Conservation (phyloP, 1,139 yeast species). For the Geotrichum klebahnii region DNA sequence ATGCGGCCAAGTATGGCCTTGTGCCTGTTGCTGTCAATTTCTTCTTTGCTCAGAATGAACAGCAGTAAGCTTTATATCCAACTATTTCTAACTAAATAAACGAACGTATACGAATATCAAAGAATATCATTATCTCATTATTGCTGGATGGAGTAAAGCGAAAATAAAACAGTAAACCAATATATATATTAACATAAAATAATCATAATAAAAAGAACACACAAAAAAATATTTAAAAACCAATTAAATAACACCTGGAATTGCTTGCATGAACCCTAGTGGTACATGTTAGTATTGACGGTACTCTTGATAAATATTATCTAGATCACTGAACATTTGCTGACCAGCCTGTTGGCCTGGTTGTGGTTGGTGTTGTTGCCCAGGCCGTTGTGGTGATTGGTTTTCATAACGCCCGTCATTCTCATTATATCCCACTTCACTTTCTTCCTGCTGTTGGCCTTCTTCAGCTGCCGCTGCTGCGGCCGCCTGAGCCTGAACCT, state of each 20-base stretch:
- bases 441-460: no score
- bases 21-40: conserved; percentile 73
- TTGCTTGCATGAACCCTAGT: not conserved
- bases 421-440: no score
- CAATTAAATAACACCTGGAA: not conserved
- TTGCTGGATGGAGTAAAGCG: not conserved
- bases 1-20: conserved; percentile 62
- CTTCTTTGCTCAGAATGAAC: conserved; percentile 66
- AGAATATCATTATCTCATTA: no score
- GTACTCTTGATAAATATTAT: conserved; percentile 27
- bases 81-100: no score
- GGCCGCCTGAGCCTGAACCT: conserved; percentile 18
- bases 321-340: conserved; percentile 26
- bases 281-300: conserved; percentile 27
- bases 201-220: not conserved
- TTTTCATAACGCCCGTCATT: conserved; percentile 20
- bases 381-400: conserved; percentile 13
- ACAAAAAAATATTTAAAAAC: not conserved
- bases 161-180: not conserved
- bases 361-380: conserved; percentile 15
- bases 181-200: not conserved
- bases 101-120: no score
- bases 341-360: conserved; percentile 13
- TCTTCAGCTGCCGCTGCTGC: conserved; percentile 18
- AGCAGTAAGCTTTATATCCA: conserved; percentile 34